Conservation (phyloP, 2,329 filamentous ascomycete genomes). For the Xylariaceae sp. region DNA sequence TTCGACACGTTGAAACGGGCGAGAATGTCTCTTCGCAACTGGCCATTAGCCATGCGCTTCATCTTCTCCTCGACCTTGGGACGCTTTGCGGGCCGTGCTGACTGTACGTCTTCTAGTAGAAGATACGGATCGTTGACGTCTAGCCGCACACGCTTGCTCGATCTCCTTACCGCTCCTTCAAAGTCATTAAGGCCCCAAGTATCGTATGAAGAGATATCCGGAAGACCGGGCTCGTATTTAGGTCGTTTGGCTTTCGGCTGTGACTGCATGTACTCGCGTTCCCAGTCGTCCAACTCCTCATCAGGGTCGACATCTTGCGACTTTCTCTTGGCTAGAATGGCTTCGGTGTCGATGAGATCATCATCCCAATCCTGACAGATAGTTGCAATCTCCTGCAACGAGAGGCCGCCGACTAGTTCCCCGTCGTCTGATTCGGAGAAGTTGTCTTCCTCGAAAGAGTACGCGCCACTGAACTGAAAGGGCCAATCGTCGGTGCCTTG, state of each 20-base stretch:
- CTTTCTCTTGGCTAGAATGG: conserved; percentile 20
- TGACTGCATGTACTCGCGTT: conserved; percentile 51
- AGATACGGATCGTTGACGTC: conserved; percentile 87
- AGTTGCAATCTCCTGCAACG: conserved; percentile 75
- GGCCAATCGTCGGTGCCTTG: conserved; percentile 48
- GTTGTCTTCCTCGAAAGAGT: conserved; percentile 38
- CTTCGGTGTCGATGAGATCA: conserved; percentile 35
- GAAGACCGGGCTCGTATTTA: conserved; percentile 55
- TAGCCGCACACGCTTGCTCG: conserved; percentile 74
- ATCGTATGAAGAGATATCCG: conserved; percentile 54
- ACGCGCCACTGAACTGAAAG: conserved; percentile 39
- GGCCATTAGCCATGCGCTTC: conserved; percentile 65
- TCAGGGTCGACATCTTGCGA: conserved; percentile 34
- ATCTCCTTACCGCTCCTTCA: conserved; percentile 64
- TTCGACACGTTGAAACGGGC: conserved; percentile 94
- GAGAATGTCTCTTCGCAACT: conserved; percentile 67
- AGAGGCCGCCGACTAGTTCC: conserved; percentile 67
- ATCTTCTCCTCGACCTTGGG: conserved; percentile 52
- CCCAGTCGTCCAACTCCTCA: conserved; percentile 60
- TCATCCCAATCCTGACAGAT: conserved; percentile 84
- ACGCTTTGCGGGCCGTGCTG: conserved; percentile 59
- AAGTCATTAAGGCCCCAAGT: conserved; percentile 79
- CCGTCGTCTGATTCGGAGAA: conserved; percentile 41
- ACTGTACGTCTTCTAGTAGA: conserved; percentile 73
- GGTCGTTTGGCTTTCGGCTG: conserved; percentile 64